A percentile compares a stretch with the other conserved stretches of the same genome.
These are phyloP conservation scores for Luzula sylvatica DNA, from an alignment of 176 grass and related monocot genomes.

Conservation along the genomic window DNA sequence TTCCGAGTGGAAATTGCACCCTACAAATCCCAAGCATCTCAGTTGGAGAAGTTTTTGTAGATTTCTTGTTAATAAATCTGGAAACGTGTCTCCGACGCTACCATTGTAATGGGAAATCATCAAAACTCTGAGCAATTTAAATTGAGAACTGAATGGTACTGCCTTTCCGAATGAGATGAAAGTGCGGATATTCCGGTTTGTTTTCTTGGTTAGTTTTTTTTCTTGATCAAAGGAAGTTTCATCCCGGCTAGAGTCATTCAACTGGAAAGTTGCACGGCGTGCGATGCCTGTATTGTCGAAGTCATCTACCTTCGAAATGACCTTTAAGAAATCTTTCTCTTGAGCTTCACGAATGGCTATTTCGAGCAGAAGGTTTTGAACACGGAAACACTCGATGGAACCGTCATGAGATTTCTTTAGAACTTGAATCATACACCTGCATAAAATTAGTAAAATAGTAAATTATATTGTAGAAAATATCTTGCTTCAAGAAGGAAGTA, in stretches of 20 bases:
- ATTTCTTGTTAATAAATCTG: neutral
- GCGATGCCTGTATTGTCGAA: neutral
- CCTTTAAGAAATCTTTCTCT: neutral
- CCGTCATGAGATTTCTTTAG: neutral
- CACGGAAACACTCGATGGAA: neutral
- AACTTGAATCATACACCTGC: constrained; percentile 3
- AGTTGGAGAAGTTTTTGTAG: neutral
- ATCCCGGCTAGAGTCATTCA: neutral
- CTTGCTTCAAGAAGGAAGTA: too few relatives aligned
- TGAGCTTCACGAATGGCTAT: neutral
- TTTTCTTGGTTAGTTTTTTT: neutral
- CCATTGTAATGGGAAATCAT: too few relatives aligned
- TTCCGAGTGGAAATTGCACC: neutral
- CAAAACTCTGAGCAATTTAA: neutral
- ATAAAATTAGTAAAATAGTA: too few relatives aligned
- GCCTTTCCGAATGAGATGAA: neutral
- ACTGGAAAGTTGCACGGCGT: neutral
- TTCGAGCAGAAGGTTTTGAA: neutral
- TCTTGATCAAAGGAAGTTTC: too few relatives aligned
- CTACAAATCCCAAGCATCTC: neutral
- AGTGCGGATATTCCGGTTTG: neutral
- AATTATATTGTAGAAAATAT: too few relatives aligned
- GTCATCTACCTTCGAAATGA: neutral
- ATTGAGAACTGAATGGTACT: neutral
- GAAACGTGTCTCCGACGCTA: too few relatives aligned